Base-by-base conservation (phyloP, 208 protist species). In the Vickermania ingenoplastis region DNA sequence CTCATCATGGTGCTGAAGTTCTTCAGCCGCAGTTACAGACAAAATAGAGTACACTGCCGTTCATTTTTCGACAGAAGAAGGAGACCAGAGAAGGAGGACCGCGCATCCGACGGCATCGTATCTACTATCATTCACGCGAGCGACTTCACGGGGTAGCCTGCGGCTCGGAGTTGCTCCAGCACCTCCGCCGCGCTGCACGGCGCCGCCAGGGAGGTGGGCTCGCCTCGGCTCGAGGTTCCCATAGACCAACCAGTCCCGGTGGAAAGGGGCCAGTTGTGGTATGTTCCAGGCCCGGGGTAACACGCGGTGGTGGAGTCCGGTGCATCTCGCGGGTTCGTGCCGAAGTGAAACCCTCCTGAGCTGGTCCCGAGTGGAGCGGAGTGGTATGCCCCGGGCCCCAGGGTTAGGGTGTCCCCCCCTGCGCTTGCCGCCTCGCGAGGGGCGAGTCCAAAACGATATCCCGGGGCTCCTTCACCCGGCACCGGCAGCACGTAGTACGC, bases 401-500 rank as follows among this genome's bases (percentile, higher is more conserved):
- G 54, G 11, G 5, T 22, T n/a, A n/a, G n/a, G n/a, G n/a, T n/a
- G n/a, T n/a, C n/a, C n/a, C n/a, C n/a, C 4, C 7, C 24, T 24
- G 26, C 14, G 25, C 14, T 22, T 17, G 50, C 50, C 7, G 50
- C 50, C 13, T 54, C 50, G n/a, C 7, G 11, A 13, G 13, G 50
- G 13, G n/a, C 50, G 13, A 26, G n/a, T 25, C 11, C 11, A 54
- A 28, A 54, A 7, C 50, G 7, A 7, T 27, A 26, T 25, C 11
- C 50, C 22, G 50, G 50, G 11, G 5, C 22, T 17, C 36, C 36
- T 17, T 45, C 36, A 7, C 36, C 36, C 11, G 59, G 58, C 26
- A 63, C 24, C 21, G 64, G 55, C 23, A 36, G 58, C 30, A 49
- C 49, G 48, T 54, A 59, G 56, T 77, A 77, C 1, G 59, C 22